These are phyloP conservation scores for Fusarium transvaalense DNA, from an alignment of 2,329 filamentous ascomycete genomes.

Conservation along the genomic window DNA sequence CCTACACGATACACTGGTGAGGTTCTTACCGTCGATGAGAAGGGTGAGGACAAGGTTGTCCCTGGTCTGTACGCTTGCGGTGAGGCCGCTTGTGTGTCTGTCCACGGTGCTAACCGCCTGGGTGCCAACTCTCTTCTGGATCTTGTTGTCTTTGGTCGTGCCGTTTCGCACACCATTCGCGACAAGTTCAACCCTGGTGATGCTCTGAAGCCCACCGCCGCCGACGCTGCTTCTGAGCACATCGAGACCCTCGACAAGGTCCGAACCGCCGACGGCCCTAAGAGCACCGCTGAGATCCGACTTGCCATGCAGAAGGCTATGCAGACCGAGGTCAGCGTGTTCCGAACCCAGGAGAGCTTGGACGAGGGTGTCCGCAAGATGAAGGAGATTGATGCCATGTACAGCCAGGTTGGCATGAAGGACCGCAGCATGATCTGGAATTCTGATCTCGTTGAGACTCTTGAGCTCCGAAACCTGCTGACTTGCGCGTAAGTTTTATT, in stretches of 20 bases:
- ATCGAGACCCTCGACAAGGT: constrained; percentile 88
- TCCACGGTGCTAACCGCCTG: constrained; percentile 97
- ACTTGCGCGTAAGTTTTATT: constrained; percentile 85
- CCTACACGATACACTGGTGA: constrained; percentile 98
- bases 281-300: constrained; percentile 89
- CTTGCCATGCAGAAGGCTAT: constrained; percentile 97
- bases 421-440: constrained; percentile 99
- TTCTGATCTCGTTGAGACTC: constrained; percentile 94
- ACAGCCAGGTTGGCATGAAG: constrained; percentile 90
- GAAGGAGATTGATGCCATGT: constrained; percentile 83
- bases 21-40: constrained; percentile 87
- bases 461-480: constrained; percentile 93
- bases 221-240: constrained; percentile 89
- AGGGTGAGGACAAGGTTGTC: constrained; percentile 91
- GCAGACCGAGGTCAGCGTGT: constrained; percentile 97
- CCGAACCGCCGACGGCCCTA: constrained; percentile 85
- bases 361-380: constrained; percentile 94
- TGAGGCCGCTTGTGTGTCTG: constrained; percentile 96
- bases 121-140: constrained; percentile 98
- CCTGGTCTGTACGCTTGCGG: constrained; percentile 96
- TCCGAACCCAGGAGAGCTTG: constrained; percentile 93
- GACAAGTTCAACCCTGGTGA: constrained; percentile 90
- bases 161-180: constrained; percentile 95
- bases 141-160: constrained; percentile 96
- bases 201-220: constrained; percentile 81